Conservation (phyloP, 768 basidiomycete genomes). For the Termitomyces sp. region DNA sequence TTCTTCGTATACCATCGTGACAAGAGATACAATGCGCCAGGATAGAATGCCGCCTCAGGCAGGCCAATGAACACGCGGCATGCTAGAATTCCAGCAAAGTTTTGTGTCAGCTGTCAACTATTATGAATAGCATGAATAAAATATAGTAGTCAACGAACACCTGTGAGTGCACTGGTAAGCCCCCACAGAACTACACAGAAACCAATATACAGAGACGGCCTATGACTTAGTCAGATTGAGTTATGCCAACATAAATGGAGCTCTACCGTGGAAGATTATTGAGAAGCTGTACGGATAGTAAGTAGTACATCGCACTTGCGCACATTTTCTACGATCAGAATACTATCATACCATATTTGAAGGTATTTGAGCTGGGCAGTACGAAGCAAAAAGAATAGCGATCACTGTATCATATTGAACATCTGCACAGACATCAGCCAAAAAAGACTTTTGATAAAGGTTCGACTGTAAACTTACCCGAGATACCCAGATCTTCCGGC, state of each 20-base stretch:
- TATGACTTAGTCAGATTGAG: too few species aligned
- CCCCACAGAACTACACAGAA: constrained; percentile 61
- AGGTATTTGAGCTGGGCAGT: constrained; percentile 61
- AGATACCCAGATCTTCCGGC: too few species aligned
- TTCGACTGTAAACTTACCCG: too few species aligned
- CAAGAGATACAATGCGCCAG: constrained; percentile 45
- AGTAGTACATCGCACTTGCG: too few species aligned
- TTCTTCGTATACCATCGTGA: constrained; percentile 57
- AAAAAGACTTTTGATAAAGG: too few species aligned
- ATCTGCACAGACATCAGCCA: constrained; percentile 24
- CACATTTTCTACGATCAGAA: too few species aligned
- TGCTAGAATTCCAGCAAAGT: constrained; percentile 49
- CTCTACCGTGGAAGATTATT: too few species aligned
- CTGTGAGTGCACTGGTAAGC: constrained; percentile 37
- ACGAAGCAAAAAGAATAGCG: constrained; percentile 52
- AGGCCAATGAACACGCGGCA: constrained; percentile 62
- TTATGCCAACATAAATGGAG: too few species aligned
- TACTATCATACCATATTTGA: constrained; percentile 50
- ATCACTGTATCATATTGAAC: constrained; percentile 49
- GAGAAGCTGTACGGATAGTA: too few species aligned
- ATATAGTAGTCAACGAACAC: too few species aligned
- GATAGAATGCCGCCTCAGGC: constrained; percentile 66
- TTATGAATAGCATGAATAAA: too few species aligned
- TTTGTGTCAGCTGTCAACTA: constrained; percentile 29
- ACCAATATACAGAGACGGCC: too few species aligned